Evolutionary conservation across 1,139 yeast species (phyloP), one percentile per base, ranked within the genome.

Genomic region (Scheffersomyces insectosa): DNA sequence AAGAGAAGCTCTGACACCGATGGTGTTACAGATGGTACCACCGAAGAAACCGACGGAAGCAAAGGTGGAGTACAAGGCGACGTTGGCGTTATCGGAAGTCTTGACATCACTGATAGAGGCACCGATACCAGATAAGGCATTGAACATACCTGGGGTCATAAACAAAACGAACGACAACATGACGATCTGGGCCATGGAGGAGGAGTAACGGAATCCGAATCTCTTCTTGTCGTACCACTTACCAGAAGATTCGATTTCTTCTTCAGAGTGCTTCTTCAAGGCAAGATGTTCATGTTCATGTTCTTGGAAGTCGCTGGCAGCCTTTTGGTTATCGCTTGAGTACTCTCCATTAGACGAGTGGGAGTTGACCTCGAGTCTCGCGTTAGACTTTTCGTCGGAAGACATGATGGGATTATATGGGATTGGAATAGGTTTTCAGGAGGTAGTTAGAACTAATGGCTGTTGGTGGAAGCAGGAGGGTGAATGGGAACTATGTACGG

Each of bases 31-130:
- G 44, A 81, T 70, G 43, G 83, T 73, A 52, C 87, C 87, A 28
- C 81, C 78, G 49, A 82, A 74, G 63, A 82, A 78, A 39, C 85
- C 86, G 43, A 80, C 57, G 20, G 79, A 70, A 14, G 83, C 82
- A 55, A 80, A 81, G 1, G 81, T 75, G 28, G 79, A 69, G 57
- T 82, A 76, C 42, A 81, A 66, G 3, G 85, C 84, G 37, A 77
- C 79, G 49, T 66, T 69, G 16, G 84, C 75, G 54, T 80, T 75
- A 54, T 77, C 79, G 35, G 82, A 72, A 29, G 76, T 70, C 10
- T 57, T 53, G 36, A 64, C 65, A 46, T 68, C 65, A 37, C 65
- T 62, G 49, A 71, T 65, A 30, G 80, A 76, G 37, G 72, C 76
- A 45, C 84, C 85, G 42, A 80, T 66, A 54, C 83, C 83, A 32